Conservation (phyloP, 768 basidiomycete species). For the Suillus paluster region DNA sequence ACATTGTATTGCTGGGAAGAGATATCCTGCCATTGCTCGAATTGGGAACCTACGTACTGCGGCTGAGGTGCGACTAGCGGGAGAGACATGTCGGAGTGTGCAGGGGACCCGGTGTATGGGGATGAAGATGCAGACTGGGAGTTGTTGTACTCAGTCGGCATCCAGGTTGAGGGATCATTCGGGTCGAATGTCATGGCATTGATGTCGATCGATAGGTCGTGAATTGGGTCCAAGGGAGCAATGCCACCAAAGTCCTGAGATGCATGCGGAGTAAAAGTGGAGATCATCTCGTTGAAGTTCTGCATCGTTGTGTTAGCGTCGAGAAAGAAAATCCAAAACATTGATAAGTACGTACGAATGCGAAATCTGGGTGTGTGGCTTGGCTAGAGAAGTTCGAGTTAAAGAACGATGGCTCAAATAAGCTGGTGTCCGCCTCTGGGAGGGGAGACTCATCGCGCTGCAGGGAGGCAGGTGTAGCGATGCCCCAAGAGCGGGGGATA, state of each 20-base stretch:
- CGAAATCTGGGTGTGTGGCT: constrained; percentile 13
- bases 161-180: constrained; percentile 14
- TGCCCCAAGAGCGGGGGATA: constrained; percentile 29
- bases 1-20: neutral
- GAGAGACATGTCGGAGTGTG: constrained; percentile 32
- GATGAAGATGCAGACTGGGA: constrained; percentile 43
- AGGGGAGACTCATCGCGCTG: constrained; percentile 51
- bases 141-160: constrained; percentile 20
- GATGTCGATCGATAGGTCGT: constrained; percentile 15
- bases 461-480: constrained; percentile 30
- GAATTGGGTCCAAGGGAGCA: constrained; percentile 32
- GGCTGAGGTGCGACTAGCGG: constrained; percentile 34
- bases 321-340: neutral
- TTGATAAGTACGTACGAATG: constrained; percentile 23
- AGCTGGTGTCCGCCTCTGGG: constrained; percentile 50
- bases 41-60: constrained; percentile 17
- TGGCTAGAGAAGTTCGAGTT: constrained; percentile 33
- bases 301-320: constrained; percentile 9
- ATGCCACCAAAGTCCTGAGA: constrained; percentile 18
- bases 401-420: constrained; percentile 51
- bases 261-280: constrained; percentile 26
- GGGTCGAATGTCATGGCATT: constrained; percentile 14
- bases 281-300: constrained; percentile 30
- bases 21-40: constrained; percentile 26
- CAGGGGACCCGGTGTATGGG: constrained; percentile 47